phyloP scores from a whole-genome alignment of 2,329 filamentous ascomycete genomes.

The Monosporascus ibericus region DNA sequence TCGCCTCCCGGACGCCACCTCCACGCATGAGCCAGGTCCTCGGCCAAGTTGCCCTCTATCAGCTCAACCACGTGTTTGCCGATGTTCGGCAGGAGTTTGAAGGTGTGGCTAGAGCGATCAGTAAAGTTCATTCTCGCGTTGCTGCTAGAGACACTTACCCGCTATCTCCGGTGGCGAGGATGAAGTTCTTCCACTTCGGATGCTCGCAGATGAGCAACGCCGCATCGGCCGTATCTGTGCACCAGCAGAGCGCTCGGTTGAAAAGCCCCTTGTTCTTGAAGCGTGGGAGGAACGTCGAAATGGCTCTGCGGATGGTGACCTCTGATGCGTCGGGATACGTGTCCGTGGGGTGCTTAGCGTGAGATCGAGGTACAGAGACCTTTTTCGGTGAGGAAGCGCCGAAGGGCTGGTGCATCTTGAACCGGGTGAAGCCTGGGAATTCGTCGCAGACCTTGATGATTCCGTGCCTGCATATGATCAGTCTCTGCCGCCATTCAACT shows the following conservation, averaged over 20 bases:
- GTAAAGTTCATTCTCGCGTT: background rate
- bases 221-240: slow-evolving; percentile 28
- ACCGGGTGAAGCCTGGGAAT: slow-evolving; percentile 33
- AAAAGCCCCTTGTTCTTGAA: slow-evolving; percentile 23
- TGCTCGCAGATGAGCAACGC: slow-evolving; percentile 30
- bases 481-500: background rate
- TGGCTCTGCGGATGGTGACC: slow-evolving; percentile 20
- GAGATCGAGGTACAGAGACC: slow-evolving; percentile 29
- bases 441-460: slow-evolving; percentile 33
- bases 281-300: slow-evolving; percentile 24
- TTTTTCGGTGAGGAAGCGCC: slow-evolving; percentile 20
- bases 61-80: slow-evolving; percentile 41
- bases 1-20: slow-evolving; percentile 40
- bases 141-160: slow-evolving; percentile 25
- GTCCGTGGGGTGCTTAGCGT: slow-evolving; percentile 30
- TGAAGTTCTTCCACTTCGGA: slow-evolving; percentile 36
- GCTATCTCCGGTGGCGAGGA: slow-evolving; percentile 40
- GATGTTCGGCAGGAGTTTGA: slow-evolving; percentile 40
- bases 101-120: slow-evolving; percentile 29
- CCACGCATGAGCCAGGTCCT: slow-evolving; percentile 35
- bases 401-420: slow-evolving; percentile 28
- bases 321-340: slow-evolving; percentile 30
- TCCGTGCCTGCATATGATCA: slow-evolving; percentile 15
- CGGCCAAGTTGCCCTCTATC: slow-evolving; percentile 32
- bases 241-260: slow-evolving; percentile 29